Percentiles rank a stretch among this genome's conserved stretches.
These are phyloP conservation scores for Hymenoscyphus occultus DNA, from an alignment of 2,329 filamentous ascomycete species.

Conservation along the genomic window DNA sequence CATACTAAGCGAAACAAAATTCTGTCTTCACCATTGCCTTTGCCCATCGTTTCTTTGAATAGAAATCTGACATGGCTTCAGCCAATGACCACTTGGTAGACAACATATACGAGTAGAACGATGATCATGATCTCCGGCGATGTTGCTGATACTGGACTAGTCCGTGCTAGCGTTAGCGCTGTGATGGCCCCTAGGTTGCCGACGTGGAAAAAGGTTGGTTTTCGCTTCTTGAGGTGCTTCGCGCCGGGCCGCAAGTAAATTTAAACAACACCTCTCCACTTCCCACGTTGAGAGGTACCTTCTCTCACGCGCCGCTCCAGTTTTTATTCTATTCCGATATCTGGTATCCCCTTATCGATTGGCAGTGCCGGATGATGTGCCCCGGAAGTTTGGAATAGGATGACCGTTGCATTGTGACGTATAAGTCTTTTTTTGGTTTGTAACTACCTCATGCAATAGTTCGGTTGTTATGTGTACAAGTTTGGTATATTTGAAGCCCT, in stretches of 20 bases:
- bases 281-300: not conserved
- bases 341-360: not conserved
- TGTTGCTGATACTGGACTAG: not conserved
- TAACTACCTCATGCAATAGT: not conserved
- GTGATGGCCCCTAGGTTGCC: not conserved
- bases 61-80: conserved; percentile 4
- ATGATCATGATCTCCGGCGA: not conserved
- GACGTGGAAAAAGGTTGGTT: not conserved
- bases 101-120: not conserved
- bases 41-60: not conserved
- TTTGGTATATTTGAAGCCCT: conserved; percentile 1
- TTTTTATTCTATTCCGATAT: conserved; percentile 3
- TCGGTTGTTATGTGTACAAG: not conserved
- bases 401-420: not conserved
- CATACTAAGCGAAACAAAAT: not conserved
- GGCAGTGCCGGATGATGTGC: not conserved
- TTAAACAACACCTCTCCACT: conserved; percentile 3
- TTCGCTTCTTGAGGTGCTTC: conserved; percentile 1
- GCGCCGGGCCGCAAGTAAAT: conserved; percentile 1
- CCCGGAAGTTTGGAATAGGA: not conserved
- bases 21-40: not conserved
- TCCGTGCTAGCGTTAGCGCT: not conserved
- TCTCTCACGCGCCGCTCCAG: conserved; percentile 2
- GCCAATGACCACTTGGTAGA: not conserved
- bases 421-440: not conserved